phyloP scores from a whole-genome alignment of 805 yeast species.

The Zygosaccharomyces gambellarensis region DNA sequence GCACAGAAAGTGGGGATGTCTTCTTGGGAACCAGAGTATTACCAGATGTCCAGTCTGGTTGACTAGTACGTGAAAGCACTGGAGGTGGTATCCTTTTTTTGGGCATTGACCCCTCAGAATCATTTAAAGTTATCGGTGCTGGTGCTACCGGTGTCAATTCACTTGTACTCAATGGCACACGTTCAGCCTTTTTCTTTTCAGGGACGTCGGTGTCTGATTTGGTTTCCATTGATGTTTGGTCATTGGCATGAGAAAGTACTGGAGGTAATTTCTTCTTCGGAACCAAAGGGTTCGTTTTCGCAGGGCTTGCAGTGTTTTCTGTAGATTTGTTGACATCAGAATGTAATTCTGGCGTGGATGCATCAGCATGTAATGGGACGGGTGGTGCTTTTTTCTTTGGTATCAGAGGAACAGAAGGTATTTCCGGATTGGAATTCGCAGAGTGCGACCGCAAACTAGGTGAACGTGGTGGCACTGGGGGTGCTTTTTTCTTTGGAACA shows the following conservation, averaged over 20 bases:
- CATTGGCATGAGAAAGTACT: slow-evolving; percentile 1
- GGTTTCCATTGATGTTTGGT: background rate
- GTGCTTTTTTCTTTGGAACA: slow-evolving; percentile 19
- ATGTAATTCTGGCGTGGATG: background rate
- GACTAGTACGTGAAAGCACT: background rate
- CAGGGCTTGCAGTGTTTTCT: background rate
- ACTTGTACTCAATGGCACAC: background rate
- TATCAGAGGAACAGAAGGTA: background rate
- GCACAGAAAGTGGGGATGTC: background rate
- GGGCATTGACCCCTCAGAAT: background rate
- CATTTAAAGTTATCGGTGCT: slow-evolving; percentile 7
- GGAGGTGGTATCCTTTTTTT: background rate
- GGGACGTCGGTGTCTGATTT: background rate
- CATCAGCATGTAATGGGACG: slow-evolving; percentile 5
- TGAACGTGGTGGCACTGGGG: slow-evolving; percentile 24
- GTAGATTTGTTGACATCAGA: background rate
- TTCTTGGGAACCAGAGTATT: background rate
- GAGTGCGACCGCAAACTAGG: background rate
- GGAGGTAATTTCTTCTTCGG: slow-evolving; percentile 6
- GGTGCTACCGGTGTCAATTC: slow-evolving; percentile 17
- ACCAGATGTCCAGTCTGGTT: background rate
- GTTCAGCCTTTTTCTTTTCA: background rate
- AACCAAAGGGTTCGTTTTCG: background rate
- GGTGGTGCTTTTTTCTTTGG: slow-evolving; percentile 5
- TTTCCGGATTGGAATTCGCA: background rate